Evolutionary conservation across 2,329 filamentous ascomycete genomes (phyloP).

Genomic region (Pyricularia pennisetigena): DNA sequence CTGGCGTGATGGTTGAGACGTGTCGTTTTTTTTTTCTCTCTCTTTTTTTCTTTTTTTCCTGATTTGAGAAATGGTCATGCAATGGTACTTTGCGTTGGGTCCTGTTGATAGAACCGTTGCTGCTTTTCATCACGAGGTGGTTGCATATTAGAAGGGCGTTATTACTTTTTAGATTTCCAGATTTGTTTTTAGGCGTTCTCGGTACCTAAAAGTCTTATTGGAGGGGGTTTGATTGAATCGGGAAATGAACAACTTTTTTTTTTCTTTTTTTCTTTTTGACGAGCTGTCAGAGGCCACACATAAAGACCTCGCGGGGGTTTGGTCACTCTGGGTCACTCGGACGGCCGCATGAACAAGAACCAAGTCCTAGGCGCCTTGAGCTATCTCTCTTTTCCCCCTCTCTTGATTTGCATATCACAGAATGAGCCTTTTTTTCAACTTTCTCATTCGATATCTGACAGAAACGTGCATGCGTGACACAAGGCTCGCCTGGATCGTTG

Average conservation of each 20-base stretch:
- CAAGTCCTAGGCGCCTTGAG: background rate
- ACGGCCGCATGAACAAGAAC: background rate
- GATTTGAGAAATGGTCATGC: background rate
- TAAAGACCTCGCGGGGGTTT: background rate
- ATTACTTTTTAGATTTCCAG: background rate
- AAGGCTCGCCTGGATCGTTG: background rate
- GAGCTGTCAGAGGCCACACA: background rate
- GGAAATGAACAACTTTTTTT: too few relatives aligned
- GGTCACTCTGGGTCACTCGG: background rate
- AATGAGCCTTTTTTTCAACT: background rate
- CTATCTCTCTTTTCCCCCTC: background rate
- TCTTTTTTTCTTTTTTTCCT: too few relatives aligned
- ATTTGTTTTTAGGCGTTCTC: background rate
- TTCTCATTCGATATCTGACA: background rate
- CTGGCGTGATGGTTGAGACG: background rate
- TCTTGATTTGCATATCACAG: background rate
- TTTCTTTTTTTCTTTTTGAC: too few relatives aligned
- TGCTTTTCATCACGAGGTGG: background rate
- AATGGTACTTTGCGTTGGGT: too few relatives aligned
- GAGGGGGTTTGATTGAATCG: background rate
- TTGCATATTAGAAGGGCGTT: background rate
- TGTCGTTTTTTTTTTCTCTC: background rate
- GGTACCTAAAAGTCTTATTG: background rate
- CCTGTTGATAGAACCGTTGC: background rate
- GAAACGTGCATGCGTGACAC: background rate